A percentile compares a stretch with the other conserved stretches of the same genome.
These are phyloP conservation scores for Fusarium devonianum DNA, from an alignment of 2,329 filamentous ascomycete species.

Conservation along the genomic window DNA sequence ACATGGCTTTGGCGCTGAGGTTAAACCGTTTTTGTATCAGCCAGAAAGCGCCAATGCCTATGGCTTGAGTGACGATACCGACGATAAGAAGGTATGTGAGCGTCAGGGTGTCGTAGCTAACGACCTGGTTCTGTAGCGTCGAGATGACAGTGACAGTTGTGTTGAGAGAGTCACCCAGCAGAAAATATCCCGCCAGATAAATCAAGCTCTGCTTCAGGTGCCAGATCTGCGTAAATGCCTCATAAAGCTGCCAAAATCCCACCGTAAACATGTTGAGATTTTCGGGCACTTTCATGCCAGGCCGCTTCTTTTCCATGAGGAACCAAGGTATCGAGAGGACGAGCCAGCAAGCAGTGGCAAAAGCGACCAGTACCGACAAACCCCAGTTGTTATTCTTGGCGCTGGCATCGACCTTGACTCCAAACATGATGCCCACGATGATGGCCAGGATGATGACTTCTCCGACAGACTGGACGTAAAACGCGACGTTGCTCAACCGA, in stretches of 20 bases:
- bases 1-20: conserved; percentile 72
- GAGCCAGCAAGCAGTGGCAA: conserved; percentile 70
- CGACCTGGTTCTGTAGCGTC: conserved; percentile 70
- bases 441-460: conserved; percentile 70
- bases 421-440: conserved; percentile 70
- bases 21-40: conserved; percentile 64
- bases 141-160: conserved; percentile 73
- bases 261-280: conserved; percentile 60
- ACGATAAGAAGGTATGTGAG: conserved; percentile 72
- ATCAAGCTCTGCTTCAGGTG: conserved; percentile 70
- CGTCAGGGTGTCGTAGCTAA: conserved; percentile 69
- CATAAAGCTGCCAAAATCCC: conserved; percentile 67
- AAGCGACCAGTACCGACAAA: conserved; percentile 69
- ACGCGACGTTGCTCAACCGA: conserved; percentile 67
- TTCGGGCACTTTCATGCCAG: conserved; percentile 56
- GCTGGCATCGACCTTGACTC: conserved; percentile 64
- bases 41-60: conserved; percentile 70
- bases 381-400: conserved; percentile 71
- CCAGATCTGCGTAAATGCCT: conserved; percentile 67
- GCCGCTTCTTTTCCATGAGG: conserved; percentile 67
- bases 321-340: conserved; percentile 72
- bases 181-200: conserved; percentile 72
- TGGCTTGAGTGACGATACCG: conserved; percentile 67
- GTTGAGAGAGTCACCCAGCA: conserved; percentile 74
- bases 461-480: conserved; percentile 68